Evolutionary conservation across 495 filamentous ascomycete species (phyloP).

Genomic region (Apiosordaria backusii): DNA sequence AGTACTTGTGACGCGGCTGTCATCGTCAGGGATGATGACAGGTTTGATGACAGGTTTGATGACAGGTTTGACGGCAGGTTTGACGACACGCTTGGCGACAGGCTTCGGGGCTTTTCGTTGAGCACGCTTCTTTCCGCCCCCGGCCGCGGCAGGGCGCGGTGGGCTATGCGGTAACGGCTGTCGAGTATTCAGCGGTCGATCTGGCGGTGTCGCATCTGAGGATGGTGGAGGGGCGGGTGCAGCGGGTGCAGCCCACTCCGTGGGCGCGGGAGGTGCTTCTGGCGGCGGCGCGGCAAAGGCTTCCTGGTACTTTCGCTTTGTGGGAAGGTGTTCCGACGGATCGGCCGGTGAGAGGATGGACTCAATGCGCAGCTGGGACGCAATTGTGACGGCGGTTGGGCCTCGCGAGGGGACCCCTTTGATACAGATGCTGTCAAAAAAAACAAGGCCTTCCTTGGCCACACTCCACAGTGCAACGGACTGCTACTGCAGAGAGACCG

Average conservation of each 20-base stretch:
- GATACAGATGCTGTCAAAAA: slow-evolving; percentile 13
- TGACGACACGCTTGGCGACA: no score
- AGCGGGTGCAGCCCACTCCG: slow-evolving; percentile 16
- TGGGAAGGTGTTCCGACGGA: slow-evolving; percentile 33
- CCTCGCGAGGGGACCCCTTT: slow-evolving; percentile 31
- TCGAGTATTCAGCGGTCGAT: slow-evolving; percentile 26
- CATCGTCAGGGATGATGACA: slow-evolving; percentile 23
- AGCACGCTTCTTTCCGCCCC: slow-evolving; percentile 12
- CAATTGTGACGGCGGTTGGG: slow-evolving; percentile 48
- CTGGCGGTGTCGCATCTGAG: slow-evolving; percentile 9
- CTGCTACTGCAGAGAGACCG: slow-evolving; percentile 26
- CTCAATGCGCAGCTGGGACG: slow-evolving; percentile 47
- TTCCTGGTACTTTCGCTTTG: slow-evolving; percentile 40
- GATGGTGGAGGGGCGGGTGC: slow-evolving; percentile 9
- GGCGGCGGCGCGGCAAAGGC: slow-evolving; percentile 32
- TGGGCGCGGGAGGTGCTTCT: slow-evolving; percentile 20
- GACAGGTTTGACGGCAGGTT: background rate
- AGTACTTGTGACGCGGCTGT: slow-evolving; percentile 16
- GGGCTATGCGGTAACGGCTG: slow-evolving; percentile 33
- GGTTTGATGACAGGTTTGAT: background rate
- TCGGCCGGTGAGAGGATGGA: slow-evolving; percentile 48
- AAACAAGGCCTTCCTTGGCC: slow-evolving; percentile 25
- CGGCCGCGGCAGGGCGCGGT: slow-evolving; percentile 24
- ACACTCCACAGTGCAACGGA: slow-evolving; percentile 28
- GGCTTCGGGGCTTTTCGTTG: background rate